phyloP scores from a whole-genome alignment of 2,329 filamentous ascomycete genomes.

The Paraconiothyrium brasiliense region DNA sequence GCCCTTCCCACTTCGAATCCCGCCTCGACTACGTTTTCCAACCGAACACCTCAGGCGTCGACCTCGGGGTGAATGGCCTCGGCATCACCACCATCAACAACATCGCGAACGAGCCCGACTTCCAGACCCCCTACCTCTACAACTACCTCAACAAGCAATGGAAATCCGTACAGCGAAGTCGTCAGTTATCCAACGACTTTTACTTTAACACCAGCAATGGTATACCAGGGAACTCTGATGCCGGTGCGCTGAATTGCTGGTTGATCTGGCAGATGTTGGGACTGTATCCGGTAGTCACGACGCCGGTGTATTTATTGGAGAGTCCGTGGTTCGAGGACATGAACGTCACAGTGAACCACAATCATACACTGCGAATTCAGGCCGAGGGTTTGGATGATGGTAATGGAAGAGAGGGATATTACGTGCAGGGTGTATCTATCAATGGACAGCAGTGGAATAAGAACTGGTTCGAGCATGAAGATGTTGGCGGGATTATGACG shows the following conservation, averaged over 20 bases:
- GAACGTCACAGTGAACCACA: constrained; percentile 47
- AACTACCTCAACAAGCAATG: constrained; percentile 54
- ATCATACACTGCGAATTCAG: constrained; percentile 57
- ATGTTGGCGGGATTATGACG: constrained; percentile 49
- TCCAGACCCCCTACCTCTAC: constrained; percentile 53
- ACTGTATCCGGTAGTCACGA: constrained; percentile 59
- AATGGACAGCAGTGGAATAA: constrained; percentile 62
- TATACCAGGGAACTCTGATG: constrained; percentile 58
- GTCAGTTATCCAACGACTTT: constrained; percentile 51
- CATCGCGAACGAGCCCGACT: constrained; percentile 52
- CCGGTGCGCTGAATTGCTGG: constrained; percentile 61
- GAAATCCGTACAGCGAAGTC: constrained; percentile 45
- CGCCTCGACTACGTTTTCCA: constrained; percentile 55
- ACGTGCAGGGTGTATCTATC: constrained; percentile 63
- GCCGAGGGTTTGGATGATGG: constrained; percentile 53
- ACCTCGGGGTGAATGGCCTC: constrained; percentile 47
- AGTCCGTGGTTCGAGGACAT: constrained; percentile 57
- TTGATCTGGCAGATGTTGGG: constrained; percentile 62
- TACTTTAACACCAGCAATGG: constrained; percentile 53
- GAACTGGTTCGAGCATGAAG: constrained; percentile 66
- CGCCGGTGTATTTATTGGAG: constrained; percentile 58
- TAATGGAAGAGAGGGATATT: constrained; percentile 57
- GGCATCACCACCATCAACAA: constrained; percentile 50
- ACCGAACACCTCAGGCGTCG: constrained; percentile 49
- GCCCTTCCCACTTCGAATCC: constrained; percentile 47